phyloP scores from a whole-genome alignment of 805 yeast genomes.

The Candida dajiaensis region DNA sequence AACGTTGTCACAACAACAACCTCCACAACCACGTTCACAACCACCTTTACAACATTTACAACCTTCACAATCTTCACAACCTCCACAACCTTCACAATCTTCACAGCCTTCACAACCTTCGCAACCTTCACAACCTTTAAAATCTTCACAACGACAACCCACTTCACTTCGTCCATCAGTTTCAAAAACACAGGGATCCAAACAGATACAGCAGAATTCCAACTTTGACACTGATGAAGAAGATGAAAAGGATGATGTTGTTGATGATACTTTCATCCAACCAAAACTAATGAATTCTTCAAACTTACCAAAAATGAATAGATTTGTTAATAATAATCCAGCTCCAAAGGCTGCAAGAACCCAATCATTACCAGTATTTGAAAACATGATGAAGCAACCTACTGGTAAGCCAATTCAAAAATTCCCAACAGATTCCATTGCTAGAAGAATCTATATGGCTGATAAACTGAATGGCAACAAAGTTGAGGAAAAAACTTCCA shows the following conservation, averaged over 20 bases:
- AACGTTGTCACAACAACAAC: conserved; percentile 3
- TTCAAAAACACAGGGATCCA: not conserved
- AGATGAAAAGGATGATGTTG: conserved; percentile 8
- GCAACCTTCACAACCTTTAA: not conserved
- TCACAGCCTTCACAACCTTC: no score
- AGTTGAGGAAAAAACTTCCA: not conserved
- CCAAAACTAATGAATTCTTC: conserved; percentile 11
- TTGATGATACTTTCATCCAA: conserved; percentile 8
- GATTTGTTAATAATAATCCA: conserved; percentile 36
- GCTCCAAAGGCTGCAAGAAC: conserved; percentile 43
- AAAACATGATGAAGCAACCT: conserved; percentile 12
- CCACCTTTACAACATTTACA: not conserved
- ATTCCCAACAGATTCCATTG: conserved; percentile 23
- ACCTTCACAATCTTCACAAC: not conserved
- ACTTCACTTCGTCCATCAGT: no score
- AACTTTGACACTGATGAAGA: conserved; percentile 19
- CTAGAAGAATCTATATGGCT: conserved; percentile 23
- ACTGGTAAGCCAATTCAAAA: conserved; percentile 13
- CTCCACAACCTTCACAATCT: not conserved
- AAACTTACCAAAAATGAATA: conserved; percentile 16
- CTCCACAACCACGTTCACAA: conserved; percentile 1
- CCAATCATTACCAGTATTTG: conserved; percentile 34
- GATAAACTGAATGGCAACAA: conserved; percentile 16
- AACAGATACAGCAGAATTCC: conserved; percentile 6
- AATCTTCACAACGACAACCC: no score